Conservation (phyloP, 306 rosid genomes). For the Hippophae rhamnoides region DNA sequence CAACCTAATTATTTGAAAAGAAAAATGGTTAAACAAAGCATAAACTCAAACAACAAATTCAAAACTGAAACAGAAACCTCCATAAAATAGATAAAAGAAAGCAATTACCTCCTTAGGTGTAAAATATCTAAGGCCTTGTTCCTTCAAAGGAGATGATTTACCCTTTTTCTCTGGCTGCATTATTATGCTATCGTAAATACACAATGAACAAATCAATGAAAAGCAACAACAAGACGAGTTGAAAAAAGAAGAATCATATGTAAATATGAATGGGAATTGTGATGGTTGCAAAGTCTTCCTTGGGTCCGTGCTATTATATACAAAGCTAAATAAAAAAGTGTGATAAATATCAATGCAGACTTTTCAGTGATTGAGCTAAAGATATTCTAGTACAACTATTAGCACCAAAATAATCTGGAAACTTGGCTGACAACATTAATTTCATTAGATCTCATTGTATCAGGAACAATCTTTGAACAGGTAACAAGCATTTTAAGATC, state of each 20-base stretch:
- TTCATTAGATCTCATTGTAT: too few species aligned
- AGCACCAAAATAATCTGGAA: too few species aligned
- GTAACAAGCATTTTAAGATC: too few species aligned
- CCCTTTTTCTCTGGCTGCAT: slow-evolving; percentile 64
- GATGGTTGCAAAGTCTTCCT: too few species aligned
- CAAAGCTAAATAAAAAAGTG: too few species aligned
- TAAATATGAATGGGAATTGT: too few species aligned
- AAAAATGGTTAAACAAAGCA: slow-evolving; percentile 6
- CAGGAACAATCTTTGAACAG: too few species aligned
- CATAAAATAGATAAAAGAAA: slow-evolving; percentile 3
- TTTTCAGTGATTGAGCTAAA: too few species aligned
- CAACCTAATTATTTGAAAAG: slow-evolving; percentile 45
- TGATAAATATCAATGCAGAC: too few species aligned
- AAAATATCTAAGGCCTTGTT: slow-evolving; percentile 69
- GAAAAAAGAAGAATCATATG: background rate
- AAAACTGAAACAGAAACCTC: slow-evolving; percentile 6
- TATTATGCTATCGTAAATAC: slow-evolving; percentile 16
- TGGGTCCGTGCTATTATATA: too few species aligned
- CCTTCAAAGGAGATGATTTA: slow-evolving; percentile 52
- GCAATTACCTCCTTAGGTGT: slow-evolving; percentile 79
- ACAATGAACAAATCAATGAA: background rate
- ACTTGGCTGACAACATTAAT: too few species aligned
- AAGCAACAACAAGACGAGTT: background rate
- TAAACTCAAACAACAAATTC: slow-evolving; percentile 1
- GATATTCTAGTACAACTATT: too few species aligned